phyloP scores from a whole-genome alignment of 306 rosid species.

The Spatholobus suberectus region DNA sequence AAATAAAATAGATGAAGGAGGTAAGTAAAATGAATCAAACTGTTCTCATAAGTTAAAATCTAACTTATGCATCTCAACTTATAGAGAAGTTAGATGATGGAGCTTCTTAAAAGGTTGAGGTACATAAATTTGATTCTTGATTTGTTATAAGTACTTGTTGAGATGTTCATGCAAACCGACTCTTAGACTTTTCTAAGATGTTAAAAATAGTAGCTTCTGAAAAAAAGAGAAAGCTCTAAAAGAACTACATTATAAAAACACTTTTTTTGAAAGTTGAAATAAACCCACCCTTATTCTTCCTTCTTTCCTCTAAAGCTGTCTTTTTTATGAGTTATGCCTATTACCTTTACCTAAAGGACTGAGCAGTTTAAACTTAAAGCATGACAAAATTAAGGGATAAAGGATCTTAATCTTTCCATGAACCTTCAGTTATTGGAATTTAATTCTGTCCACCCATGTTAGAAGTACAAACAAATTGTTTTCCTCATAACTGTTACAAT shows the following conservation, averaged over 20 bases:
- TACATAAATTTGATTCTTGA: neutral
- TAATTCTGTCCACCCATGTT: neutral
- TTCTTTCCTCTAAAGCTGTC: neutral
- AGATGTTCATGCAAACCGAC: neutral
- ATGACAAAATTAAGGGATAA: neutral
- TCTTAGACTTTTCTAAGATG: neutral
- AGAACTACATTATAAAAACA: too few relatives aligned
- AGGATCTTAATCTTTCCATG: neutral
- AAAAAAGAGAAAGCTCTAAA: too few relatives aligned
- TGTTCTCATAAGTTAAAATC: neutral
- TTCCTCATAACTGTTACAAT: neutral
- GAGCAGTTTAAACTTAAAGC: neutral
- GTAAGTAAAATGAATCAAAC: too few relatives aligned
- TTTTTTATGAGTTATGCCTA: neutral
- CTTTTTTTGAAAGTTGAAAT: too few relatives aligned
- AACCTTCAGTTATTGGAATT: neutral
- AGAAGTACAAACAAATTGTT: neutral
- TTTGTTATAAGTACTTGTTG: neutral
- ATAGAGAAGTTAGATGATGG: neutral
- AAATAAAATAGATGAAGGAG: neutral
- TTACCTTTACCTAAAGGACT: neutral
- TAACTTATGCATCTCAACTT: neutral
- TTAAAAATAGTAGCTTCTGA: too few relatives aligned
- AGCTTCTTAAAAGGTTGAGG: too few relatives aligned
- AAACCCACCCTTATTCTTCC: neutral